These are phyloP conservation scores for Leccinum subfulvum DNA, from an alignment of 1,284 basidiomycete genomes.

Conservation along the genomic window DNA sequence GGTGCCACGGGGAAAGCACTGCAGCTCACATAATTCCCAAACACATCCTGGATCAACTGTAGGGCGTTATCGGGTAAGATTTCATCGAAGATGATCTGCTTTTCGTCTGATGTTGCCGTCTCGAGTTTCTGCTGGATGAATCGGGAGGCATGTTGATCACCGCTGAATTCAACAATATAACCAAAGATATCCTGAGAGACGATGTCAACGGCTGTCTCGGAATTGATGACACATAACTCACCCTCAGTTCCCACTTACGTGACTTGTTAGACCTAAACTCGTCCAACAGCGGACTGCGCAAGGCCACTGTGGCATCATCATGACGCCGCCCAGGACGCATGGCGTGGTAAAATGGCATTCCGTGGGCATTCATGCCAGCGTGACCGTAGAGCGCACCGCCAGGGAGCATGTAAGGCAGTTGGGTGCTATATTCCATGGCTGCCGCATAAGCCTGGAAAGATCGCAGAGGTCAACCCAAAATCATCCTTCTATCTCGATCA, in stretches of 20 bases:
- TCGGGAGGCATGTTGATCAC: conserved; percentile 91
- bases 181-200: conserved; percentile 76
- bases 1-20: background rate
- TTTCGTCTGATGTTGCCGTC: conserved; percentile 73
- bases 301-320: conserved; percentile 36
- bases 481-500: conserved; percentile 39
- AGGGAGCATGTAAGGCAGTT: conserved; percentile 47
- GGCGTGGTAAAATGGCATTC: conserved; percentile 39
- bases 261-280: conserved; percentile 83
- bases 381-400: conserved; percentile 44
- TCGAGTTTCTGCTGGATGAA: conserved; percentile 88
- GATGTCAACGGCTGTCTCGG: conserved; percentile 8
- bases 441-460: conserved; percentile 44
- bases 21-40: conserved; percentile 87
- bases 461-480: conserved; percentile 40
- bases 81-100: conserved; percentile 85
- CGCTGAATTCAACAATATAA: conserved; percentile 88
- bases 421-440: conserved; percentile 47
- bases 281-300: conserved; percentile 74
- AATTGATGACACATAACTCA: conserved; percentile 35
- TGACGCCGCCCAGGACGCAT: conserved; percentile 43
- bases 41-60: conserved; percentile 89
- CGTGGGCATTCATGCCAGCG: conserved; percentile 30
- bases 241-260: conserved; percentile 78
- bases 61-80: conserved; percentile 78